Conservation (phyloP, 163 green algal genomes). For the Scenedesmus sp. region DNA sequence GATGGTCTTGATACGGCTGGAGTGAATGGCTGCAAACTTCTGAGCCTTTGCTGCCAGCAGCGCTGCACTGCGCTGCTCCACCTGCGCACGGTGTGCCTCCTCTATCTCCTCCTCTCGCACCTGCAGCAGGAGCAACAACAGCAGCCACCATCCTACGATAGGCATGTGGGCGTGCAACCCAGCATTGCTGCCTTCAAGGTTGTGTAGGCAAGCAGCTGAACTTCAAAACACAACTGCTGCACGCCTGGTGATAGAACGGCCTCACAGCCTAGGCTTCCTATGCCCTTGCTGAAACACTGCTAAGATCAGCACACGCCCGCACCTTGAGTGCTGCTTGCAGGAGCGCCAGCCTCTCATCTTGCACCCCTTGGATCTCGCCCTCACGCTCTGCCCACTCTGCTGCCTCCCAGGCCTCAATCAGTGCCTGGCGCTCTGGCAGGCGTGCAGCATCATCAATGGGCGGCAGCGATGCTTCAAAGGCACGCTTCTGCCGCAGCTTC, state of each 20-base stretch:
- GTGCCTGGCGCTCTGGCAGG: constrained; percentile 80
- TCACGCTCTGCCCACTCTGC: constrained; percentile 84
- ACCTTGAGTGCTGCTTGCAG: constrained; percentile 73
- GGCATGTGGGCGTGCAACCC: not conserved
- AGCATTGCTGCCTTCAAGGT: not conserved
- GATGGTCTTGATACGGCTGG: constrained; percentile 76
- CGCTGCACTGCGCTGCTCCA: constrained; percentile 63
- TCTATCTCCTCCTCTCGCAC: constrained; percentile 79
- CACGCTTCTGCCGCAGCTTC: constrained; percentile 79
- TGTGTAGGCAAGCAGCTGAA: not conserved
- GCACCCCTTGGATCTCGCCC: constrained; percentile 73
- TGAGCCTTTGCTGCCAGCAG: constrained; percentile 50
- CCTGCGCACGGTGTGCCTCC: constrained; percentile 49
- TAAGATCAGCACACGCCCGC: not conserved
- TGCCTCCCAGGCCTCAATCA: constrained; percentile 86
- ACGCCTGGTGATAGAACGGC: not conserved
- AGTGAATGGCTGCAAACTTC: constrained; percentile 67
- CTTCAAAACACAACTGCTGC: not conserved
- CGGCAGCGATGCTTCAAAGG: constrained; percentile 84
- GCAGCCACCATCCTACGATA: too few relatives aligned
- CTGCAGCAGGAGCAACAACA: constrained; percentile 25
- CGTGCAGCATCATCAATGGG: constrained; percentile 70
- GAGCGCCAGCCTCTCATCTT: constrained; percentile 77
- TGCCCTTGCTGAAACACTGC: not conserved
- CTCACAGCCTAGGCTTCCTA: not conserved